Conservation (phyloP, 306 rosid species). For the Begonia loranthoides region DNA sequence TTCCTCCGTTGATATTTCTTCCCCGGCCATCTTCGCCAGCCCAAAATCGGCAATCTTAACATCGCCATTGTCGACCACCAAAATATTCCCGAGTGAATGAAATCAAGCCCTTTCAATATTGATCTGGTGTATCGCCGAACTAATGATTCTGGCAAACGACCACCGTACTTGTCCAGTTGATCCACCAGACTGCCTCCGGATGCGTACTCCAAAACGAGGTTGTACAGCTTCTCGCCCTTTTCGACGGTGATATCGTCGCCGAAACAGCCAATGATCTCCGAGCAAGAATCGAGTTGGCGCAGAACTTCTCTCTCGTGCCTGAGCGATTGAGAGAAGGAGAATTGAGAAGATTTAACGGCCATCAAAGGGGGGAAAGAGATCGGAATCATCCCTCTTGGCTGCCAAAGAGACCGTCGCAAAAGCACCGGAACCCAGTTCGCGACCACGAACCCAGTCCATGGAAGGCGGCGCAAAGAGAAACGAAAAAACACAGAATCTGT, state of each 20-base stretch:
- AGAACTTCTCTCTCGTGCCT: conserved; percentile 45
- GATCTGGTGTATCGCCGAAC: conserved; percentile 30
- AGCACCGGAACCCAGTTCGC: conserved; percentile 4
- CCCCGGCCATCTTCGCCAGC: conserved; percentile 30
- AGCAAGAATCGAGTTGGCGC: conserved; percentile 23
- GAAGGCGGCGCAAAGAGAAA: background rate
- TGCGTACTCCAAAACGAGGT: conserved; percentile 51
- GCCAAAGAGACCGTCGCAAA: conserved; percentile 11
- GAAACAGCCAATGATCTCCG: conserved; percentile 29
- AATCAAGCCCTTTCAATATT: conserved; percentile 29
- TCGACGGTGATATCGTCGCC: conserved; percentile 34
- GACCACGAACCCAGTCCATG: conserved; percentile 10
- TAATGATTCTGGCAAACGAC: conserved; percentile 26
- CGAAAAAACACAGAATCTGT: too few relatives aligned
- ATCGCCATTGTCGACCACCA: conserved; percentile 31
- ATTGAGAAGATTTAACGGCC: conserved; percentile 44
- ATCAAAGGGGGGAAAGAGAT: conserved; percentile 12
- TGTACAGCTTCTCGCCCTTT: conserved; percentile 21
- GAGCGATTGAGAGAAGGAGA: conserved; percentile 15
- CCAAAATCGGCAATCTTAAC: conserved; percentile 76
- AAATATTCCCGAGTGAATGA: conserved; percentile 50
- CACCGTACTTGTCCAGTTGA: conserved; percentile 26
- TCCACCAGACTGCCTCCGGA: conserved; percentile 40
- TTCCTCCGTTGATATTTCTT: conserved; percentile 5
- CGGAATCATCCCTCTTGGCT: background rate